Conservation (phyloP, 768 basidiomycete species). For the Hemileccinum impolitum region DNA sequence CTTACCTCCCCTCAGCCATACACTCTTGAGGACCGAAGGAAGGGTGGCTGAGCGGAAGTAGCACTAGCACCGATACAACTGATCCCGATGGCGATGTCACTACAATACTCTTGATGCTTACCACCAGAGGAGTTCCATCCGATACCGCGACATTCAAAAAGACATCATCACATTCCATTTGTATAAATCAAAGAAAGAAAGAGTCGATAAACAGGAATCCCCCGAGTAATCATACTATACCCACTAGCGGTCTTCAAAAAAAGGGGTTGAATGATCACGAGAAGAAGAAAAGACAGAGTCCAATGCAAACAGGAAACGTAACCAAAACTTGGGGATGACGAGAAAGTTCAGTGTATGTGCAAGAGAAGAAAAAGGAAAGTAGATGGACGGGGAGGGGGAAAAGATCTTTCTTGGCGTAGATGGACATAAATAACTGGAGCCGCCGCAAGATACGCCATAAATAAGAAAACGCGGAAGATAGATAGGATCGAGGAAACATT, state of each 20-base stretch:
- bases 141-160: background rate
- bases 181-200: constrained; percentile 11
- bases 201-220: constrained; percentile 18
- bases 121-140: too few relatives aligned
- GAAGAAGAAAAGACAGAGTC: constrained; percentile 13
- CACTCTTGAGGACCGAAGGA: too few relatives aligned
- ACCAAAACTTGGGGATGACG: background rate
- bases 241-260: constrained; percentile 21
- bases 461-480: constrained; percentile 16
- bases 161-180: constrained; percentile 12
- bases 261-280: background rate
- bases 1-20: too few relatives aligned
- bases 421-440: constrained; percentile 28
- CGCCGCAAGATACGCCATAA: constrained; percentile 32
- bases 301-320: constrained; percentile 11
- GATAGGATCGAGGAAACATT: constrained; percentile 15
- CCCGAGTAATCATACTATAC: constrained; percentile 16
- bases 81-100: too few relatives aligned
- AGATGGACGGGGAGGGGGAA: background rate
- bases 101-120: too few relatives aligned
- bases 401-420: constrained; percentile 21
- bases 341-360: constrained; percentile 6
- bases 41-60: too few relatives aligned
- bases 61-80: too few relatives aligned
- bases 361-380: background rate